Evolutionary conservation across 108 stramenopile species (phyloP), one percentile per base, ranked within the genome.

Genomic region (Ochromonas danica): DNA sequence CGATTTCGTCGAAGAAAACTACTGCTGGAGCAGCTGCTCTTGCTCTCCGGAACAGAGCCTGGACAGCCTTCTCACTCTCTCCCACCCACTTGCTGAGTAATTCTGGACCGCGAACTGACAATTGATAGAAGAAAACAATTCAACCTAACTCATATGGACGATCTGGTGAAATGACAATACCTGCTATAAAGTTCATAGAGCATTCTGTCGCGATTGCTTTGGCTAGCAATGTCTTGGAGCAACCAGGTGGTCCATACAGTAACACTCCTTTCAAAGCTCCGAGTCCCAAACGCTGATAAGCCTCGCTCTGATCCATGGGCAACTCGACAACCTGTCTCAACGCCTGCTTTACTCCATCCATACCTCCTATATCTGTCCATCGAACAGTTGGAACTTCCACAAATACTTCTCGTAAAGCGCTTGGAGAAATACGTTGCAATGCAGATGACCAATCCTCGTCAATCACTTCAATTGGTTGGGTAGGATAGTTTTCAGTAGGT

Each of bases 1-100:
- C 98, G 31, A 99, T 86, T 85, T 99, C 97, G 79, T 99, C 97
- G 82, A 98, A 91, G 82, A 99, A 99, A 25, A 99, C 89, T 2
- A 99, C 92, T 30, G 92, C 81, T 0, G 99, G 97, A 39, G 96
- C 95, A 0, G 85, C 83, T 0, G 85, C 83, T 28, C 87, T 75
- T 17, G 87, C 87, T 36, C 85, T 27, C 78, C 81, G 85, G 42
- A 87, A 87, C 41, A 87, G 80, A 22, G 81, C 77, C 35, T 87
- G 85, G 78, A 87, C 39, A 28, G 85, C 85, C 30, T 83, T 80
- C 79, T 87, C 87, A 1, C 85, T 86, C 51, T 87, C 87, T 2
- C 87, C 87, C 51, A 87, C 82, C 85, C 85, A 87, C 62, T 86
- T 87, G 70, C 80, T 81, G 10, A 87, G 71, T 35, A 87, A 81